Evolutionary conservation across 2,329 filamentous ascomycete species (phyloP), one percentile per base, ranked within the genome.

Genomic region (Ophiostoma sp.): DNA sequence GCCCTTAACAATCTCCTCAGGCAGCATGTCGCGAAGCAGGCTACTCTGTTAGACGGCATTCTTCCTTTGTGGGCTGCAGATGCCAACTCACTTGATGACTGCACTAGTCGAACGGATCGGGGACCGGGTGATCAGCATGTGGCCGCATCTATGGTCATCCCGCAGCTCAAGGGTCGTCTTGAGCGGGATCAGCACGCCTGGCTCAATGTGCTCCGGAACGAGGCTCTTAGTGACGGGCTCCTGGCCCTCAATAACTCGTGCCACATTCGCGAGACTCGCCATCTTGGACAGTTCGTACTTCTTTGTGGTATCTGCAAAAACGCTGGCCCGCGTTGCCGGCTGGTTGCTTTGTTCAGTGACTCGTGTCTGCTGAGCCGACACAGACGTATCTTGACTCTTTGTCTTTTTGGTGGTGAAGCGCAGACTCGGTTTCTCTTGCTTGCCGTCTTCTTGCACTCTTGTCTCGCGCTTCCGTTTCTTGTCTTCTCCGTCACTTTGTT

Each of bases 21-120:
- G 84, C 70, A 85, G 79, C 75, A 87, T 77, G 67, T 80, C 79
- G 74, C 84, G 83, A 73, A 88, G 78, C 70, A 85, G 81, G 71
- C 86, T 87, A 72, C 27, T 63, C 6, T 36, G 62, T 69, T 58
- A 69, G 68, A 27, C 27, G 27, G 27, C 5, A 44, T 8, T 45
- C 5, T 16, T 12, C 8, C 16, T 42, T 14, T 42, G 14, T 11
- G 8, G 38, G 16, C 27, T 38, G 11, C 55, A 5, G 11, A 60
- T 12, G n/a, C 60, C n/a, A 38, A 82, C 86, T 77, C 80, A 93
- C 90, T 84, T 87, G 75, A 95, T 85, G 74, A 92, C 84, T 72
- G 84, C 82, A 77, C 90, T 92, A 72, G 90, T 89, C 73, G 84
- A 83, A 77, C 88, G 90, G 71, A 87, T 85, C 64, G 90, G 90